A percentile compares a stretch with the other conserved stretches of the same genome.
Conservation (phyloP, 1,284 basidiomycete species). For the Cryptococcus hybrid region DNA sequence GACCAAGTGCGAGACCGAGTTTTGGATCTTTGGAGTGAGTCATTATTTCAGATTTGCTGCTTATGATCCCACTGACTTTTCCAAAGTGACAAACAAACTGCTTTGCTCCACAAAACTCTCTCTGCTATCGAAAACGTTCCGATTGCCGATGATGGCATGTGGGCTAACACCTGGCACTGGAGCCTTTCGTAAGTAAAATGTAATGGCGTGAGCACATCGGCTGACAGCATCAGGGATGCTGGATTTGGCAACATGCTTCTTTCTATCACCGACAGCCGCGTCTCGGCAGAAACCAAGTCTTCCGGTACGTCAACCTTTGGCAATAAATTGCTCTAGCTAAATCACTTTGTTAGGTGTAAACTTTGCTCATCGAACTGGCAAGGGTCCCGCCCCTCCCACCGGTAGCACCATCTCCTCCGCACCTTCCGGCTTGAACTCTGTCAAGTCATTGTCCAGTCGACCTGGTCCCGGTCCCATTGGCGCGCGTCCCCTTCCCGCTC, state of each 20-base stretch:
- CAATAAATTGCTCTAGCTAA: slow-evolving; percentile 4
- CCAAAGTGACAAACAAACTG: slow-evolving; percentile 71
- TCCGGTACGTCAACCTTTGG: slow-evolving; percentile 62
- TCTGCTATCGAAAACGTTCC: slow-evolving; percentile 63
- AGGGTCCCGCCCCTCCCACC: slow-evolving; percentile 17
- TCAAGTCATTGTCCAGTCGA: not conserved
- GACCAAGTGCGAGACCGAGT: slow-evolving; percentile 91
- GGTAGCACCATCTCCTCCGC: slow-evolving; percentile 8
- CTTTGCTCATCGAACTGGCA: slow-evolving; percentile 61
- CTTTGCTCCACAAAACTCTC: slow-evolving; percentile 85
- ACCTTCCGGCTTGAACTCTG: slow-evolving; percentile 1
- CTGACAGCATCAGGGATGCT: slow-evolving; percentile 65
- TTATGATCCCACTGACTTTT: not conserved
- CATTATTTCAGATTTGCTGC: not conserved
- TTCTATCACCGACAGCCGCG: slow-evolving; percentile 84
- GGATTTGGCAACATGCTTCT: slow-evolving; percentile 85
- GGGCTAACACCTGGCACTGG: slow-evolving; percentile 99
- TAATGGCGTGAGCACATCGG: too few relatives aligned
- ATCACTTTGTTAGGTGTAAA: slow-evolving; percentile 70
- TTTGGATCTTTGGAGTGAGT: slow-evolving; percentile 75
- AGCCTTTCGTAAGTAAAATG: slow-evolving; percentile 58
- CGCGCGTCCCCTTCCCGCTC: not conserved
- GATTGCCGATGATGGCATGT: slow-evolving; percentile 60
- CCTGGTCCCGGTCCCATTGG: not conserved
- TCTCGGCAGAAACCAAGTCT: slow-evolving; percentile 87